Percentiles rank a stretch among this genome's conserved stretches.
These are phyloP conservation scores for Aphanocladium album DNA, from an alignment of 2,329 filamentous ascomycete genomes.

Conservation along the genomic window DNA sequence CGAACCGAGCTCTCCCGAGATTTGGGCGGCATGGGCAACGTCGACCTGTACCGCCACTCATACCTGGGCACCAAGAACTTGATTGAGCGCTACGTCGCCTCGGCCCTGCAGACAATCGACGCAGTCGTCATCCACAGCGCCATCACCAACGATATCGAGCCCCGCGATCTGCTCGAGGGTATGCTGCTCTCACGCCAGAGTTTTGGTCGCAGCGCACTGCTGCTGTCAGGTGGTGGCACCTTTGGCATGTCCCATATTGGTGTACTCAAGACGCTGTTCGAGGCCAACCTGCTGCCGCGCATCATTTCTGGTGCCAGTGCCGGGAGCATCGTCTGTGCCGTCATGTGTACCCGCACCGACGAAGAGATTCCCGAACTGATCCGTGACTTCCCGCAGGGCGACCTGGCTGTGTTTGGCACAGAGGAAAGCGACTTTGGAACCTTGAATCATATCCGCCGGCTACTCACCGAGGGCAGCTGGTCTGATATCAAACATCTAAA, in stretches of 20 bases:
- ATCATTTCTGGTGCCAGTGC: constrained; percentile 87
- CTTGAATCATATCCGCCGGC: constrained; percentile 62
- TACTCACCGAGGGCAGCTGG: constrained; percentile 77
- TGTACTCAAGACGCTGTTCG: constrained; percentile 75
- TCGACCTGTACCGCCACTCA: constrained; percentile 75
- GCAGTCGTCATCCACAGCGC: constrained; percentile 60
- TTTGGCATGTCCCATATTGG: constrained; percentile 92
- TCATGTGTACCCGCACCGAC: constrained; percentile 72
- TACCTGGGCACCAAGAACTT: constrained; percentile 81
- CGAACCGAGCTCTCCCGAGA: constrained; percentile 76
- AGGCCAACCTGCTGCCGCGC: constrained; percentile 69
- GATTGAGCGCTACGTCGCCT: constrained; percentile 82
- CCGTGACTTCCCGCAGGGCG: constrained; percentile 68
- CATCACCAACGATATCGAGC: constrained; percentile 49
- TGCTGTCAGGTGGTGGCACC: constrained; percentile 80
- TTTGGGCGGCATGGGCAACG: constrained; percentile 80
- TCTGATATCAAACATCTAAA: constrained; percentile 80
- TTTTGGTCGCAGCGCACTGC: constrained; percentile 77
- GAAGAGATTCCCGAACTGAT: constrained; percentile 70
- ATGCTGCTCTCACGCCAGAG: constrained; percentile 69
- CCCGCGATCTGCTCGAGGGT: constrained; percentile 58
- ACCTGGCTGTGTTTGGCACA: constrained; percentile 74
- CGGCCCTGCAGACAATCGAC: constrained; percentile 68
- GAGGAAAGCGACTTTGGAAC: constrained; percentile 54
- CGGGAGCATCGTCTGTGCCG: constrained; percentile 78